Conservation (phyloP, 352 stramenopile genomes). For the Peronosclerospora sorghi region DNA sequence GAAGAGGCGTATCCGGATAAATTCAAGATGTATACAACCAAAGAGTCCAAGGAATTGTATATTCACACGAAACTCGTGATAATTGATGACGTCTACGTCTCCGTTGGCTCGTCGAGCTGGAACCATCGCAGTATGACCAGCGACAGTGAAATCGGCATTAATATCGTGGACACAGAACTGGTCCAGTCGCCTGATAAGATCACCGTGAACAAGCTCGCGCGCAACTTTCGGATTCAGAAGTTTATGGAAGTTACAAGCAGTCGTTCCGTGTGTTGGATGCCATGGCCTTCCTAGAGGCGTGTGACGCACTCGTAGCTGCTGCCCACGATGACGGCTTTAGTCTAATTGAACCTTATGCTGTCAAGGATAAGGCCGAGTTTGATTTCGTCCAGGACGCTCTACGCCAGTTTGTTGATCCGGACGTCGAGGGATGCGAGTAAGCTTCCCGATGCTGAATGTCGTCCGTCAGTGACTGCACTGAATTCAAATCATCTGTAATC, state of each 20-base stretch:
- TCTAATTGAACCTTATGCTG: slow-evolving; percentile 27
- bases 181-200: too few relatives aligned
- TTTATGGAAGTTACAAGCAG: slow-evolving; percentile 35
- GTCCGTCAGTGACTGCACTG: too few relatives aligned
- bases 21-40: slow-evolving; percentile 50
- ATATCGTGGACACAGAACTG: too few relatives aligned
- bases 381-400: slow-evolving; percentile 24
- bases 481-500: too few relatives aligned
- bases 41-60: too few relatives aligned
- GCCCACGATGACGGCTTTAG: slow-evolving; percentile 16
- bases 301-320: slow-evolving; percentile 15
- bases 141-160: too few relatives aligned
- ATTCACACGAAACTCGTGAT: too few relatives aligned
- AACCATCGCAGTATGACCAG: slow-evolving; percentile 82
- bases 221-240: slow-evolving; percentile 40
- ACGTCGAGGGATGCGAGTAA: too few relatives aligned
- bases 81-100: too few relatives aligned
- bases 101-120: slow-evolving; percentile 86
- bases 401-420: slow-evolving; percentile 31
- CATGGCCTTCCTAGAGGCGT: too few relatives aligned
- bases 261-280: slow-evolving; percentile 23
- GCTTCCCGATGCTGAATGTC: too few relatives aligned
- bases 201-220: slow-evolving; percentile 28
- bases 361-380: slow-evolving; percentile 22
- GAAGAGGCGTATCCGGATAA: too few relatives aligned